These are phyloP conservation scores for Pleurotus citrinopileatus DNA, from an alignment of 768 basidiomycete species.

Conservation along the genomic window DNA sequence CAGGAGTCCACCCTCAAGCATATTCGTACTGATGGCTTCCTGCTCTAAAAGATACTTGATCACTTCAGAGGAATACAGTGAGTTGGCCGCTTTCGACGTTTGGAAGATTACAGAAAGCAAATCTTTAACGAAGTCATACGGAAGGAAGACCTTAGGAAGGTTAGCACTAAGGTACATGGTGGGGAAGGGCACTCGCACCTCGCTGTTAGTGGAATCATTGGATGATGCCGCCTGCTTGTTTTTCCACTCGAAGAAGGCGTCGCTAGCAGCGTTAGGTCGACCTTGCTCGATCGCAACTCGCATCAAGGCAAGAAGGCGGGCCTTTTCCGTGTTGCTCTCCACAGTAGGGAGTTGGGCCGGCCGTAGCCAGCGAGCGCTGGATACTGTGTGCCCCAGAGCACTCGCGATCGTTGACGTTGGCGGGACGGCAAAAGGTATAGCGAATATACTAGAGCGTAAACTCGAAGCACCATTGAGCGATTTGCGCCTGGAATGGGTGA, in stretches of 20 bases:
- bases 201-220: constrained; percentile 9
- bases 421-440: constrained; percentile 56
- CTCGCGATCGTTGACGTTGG: constrained; percentile 57
- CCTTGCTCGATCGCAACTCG: constrained; percentile 35
- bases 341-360: constrained; percentile 8
- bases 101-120: constrained; percentile 50
- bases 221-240: constrained; percentile 25
- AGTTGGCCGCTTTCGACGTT: constrained; percentile 31
- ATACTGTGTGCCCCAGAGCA: constrained; percentile 52
- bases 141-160: neutral
- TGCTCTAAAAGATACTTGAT: constrained; percentile 56
- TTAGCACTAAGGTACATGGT: too few species aligned
- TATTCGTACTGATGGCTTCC: constrained; percentile 52
- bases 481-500: constrained; percentile 11
- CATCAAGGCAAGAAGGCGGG: constrained; percentile 20
- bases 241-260: constrained; percentile 62
- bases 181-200: neutral
- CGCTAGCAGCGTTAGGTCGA: constrained; percentile 50
- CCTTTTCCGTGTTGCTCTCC: neutral
- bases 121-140: constrained; percentile 57
- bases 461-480: constrained; percentile 20
- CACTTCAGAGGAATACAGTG: constrained; percentile 54
- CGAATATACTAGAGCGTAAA: constrained; percentile 51
- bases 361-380: constrained; percentile 46
- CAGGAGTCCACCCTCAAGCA: constrained; percentile 62